Evolutionary conservation across 192 early-diverging fungal genomes (phyloP), one percentile per base, ranked within the genome.

Genomic region (Allomyces macrogynus): DNA sequence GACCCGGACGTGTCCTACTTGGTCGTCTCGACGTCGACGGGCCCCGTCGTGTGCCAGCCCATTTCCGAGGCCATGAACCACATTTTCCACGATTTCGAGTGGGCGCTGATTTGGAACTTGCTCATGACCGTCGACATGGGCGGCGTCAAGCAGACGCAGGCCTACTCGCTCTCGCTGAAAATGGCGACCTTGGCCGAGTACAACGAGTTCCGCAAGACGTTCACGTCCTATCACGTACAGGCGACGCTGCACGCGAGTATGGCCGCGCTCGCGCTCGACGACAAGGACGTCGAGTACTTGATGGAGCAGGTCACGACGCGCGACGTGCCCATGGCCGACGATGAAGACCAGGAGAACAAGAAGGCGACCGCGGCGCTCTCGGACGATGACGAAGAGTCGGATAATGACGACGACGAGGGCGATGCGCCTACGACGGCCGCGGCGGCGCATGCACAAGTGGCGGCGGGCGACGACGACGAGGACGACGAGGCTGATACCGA

Each of bases 401-500:
- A 54, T 3, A 66, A 71, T 24, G 64, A 68, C 3, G 65, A 72
- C 5, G 60, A 67, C 1, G 68, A 67, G 4, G 67, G 77, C 12
- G 64, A 44, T 8, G 64, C 63, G 57, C 70, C 70, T 63, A 81
- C 76, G 61, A 67, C 67, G 5, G 62, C 60, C 0, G 76, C 74
- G 3, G 68, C 65, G 4, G 71, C 73, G 49, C 63, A 69, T 10
- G 71, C 73, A 42, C 67, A 70, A 0, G 77, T 73, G 32, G 76
- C 72, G 25, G 79, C 76, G 57, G 78, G 77, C 62, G 75, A 79
- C 20, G 80, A 84, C 7, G 73, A 78, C 10, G 64, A 71, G 10
- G 71, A 72, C n/a, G 62, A 64, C 5, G 77, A 77, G 22, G 66
- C 73, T 12, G 74, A 73, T 43, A 64, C 72, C 24, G 73, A 71